Base-by-base conservation (phyloP, 2,329 filamentous ascomycete species). In the Macroventuria anomochaeta region DNA sequence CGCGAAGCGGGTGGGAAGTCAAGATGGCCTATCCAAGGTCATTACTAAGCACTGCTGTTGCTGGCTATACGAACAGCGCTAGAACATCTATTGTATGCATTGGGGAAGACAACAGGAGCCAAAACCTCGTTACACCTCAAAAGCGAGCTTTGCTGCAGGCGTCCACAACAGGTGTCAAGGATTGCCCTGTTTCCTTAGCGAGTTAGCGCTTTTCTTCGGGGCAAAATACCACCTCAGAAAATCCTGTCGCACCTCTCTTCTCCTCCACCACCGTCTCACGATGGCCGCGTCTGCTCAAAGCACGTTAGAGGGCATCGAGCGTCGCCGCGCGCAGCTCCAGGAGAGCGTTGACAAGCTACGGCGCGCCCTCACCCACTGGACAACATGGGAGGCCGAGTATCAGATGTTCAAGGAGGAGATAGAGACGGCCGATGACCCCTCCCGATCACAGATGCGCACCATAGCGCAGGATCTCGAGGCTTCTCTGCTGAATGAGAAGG, bases 361-460 rank as follows among this genome's bases (percentile, higher is more conserved):
- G 49, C 85, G 88, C 67, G 87, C 89, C 6, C 81, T 97, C 46
- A 86, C 87, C 58, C 88, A 96, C 77, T 99, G 93, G 93, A 89
- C 90, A 60, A 88, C 87, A 48, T 96, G 90, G 85, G 93, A 96
- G 72, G 86, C 89, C 40, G 93, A 97, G 73, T 97, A 97, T 74
- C 91, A 96, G 70, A 85, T 88, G 20, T 81, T 97, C 57, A 92
- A 90, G 71, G 91, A 96, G 71, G 91, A 96, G 67, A 83, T 97
- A 25, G 76, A 85, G 46, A 79, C 41, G 41, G 68, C 62, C 41
- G 44, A 55, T n/a, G 58, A 62, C 28, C 62, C 70, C 6, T 65
- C 67, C 7, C 54, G 67, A 3, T 46, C 54, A 7, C 55, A 73
- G 13, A 69, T 76, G 64, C 57, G 75, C 33, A 59, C 66, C 15